A percentile compares a stretch with the other conserved stretches of the same genome.
Conservation (phyloP, 192 early-diverging fungal genomes). For the Backusella parvicylindrica region DNA sequence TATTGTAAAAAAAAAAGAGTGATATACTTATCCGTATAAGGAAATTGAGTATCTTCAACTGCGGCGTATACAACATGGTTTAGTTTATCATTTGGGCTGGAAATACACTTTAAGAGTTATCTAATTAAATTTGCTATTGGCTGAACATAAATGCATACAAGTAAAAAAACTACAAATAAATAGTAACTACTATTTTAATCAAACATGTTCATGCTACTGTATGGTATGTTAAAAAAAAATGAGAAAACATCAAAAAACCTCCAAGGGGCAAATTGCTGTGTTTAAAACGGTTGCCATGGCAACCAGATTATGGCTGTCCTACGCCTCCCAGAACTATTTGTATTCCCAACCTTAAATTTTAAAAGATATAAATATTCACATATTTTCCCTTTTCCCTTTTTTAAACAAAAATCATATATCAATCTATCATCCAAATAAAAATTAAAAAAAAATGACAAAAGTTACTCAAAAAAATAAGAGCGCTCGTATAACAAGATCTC, state of each 20-base stretch:
- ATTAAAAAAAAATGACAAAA: conserved; percentile 4
- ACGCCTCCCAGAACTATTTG: neutral
- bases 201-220: neutral
- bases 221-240: neutral
- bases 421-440: neutral
- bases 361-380: neutral
- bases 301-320: neutral
- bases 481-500: neutral
- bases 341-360: neutral
- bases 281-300: conserved; percentile 3
- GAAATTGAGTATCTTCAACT: neutral
- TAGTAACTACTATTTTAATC: neutral
- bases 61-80: neutral
- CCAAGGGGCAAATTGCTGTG: neutral
- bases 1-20: neutral
- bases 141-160: neutral
- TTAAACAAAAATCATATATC: neutral
- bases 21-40: neutral
- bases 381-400: neutral
- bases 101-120: neutral
- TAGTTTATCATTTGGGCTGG: neutral
- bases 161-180: neutral
- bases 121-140: neutral
- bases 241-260: neutral
- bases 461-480: neutral